phyloP scores from a whole-genome alignment of 2,329 filamentous ascomycete genomes.

The Paraconiothyrium sp. region DNA sequence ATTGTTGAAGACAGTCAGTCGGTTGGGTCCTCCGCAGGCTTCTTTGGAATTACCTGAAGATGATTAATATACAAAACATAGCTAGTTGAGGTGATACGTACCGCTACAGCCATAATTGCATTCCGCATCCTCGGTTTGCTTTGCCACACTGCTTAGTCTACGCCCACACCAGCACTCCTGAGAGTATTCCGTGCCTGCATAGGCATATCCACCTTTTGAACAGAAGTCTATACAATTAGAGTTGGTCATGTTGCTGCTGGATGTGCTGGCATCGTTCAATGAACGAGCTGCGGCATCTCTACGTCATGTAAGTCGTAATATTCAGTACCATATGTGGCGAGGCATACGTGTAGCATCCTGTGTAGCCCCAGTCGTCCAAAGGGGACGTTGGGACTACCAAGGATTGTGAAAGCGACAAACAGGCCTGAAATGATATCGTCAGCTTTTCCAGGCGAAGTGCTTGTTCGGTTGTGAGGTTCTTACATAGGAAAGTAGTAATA shows the following conservation, averaged over 20 bases:
- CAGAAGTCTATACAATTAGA: constrained; percentile 25
- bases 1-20: constrained; percentile 29
- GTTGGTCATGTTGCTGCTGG: constrained; percentile 23
- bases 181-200: constrained; percentile 27
- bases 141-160: not conserved
- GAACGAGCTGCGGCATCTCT: constrained; percentile 23
- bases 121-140: constrained; percentile 3
- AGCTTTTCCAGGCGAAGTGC: constrained; percentile 12
- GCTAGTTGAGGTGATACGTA: constrained; percentile 6
- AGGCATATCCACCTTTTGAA: constrained; percentile 17
- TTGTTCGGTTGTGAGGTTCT: constrained; percentile 13
- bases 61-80: not conserved
- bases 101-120: constrained; percentile 25
- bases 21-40: constrained; percentile 26
- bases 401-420: constrained; percentile 14
- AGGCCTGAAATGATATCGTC: constrained; percentile 18
- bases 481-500: constrained; percentile 26
- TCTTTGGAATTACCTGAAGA: constrained; percentile 23
- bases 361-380: constrained; percentile 31
- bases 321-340: not conserved
- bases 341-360: constrained; percentile 42
- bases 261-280: constrained; percentile 7
- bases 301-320: not conserved
- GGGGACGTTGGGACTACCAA: constrained; percentile 20
- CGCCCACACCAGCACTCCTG: constrained; percentile 21